A percentile compares a stretch with the other conserved stretches of the same genome.
Conservation (phyloP, 805 yeast genomes). For the Helenozyma rhizophorensis region DNA sequence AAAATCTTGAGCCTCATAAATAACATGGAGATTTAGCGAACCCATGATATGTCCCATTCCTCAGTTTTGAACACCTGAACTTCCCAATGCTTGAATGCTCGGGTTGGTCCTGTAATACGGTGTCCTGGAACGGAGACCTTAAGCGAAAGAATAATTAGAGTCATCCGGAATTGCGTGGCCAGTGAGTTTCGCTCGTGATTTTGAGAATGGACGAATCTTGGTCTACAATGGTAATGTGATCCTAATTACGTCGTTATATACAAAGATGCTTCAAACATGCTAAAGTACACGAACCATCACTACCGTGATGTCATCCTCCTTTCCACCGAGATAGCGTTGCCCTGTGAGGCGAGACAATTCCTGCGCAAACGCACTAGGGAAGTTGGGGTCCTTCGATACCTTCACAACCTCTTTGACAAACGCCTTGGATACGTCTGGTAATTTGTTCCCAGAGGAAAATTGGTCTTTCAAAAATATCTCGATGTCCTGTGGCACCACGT, state of each 20-base stretch:
- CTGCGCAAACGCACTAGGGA: constrained; percentile 83
- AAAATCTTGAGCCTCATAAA: constrained; percentile 54
- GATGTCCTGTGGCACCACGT: constrained; percentile 68
- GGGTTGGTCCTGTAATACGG: no score
- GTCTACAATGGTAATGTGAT: no score
- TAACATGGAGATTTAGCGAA: constrained; percentile 25
- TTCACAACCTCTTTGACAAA: constrained; percentile 66
- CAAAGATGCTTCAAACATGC: no score
- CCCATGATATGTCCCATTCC: no score
- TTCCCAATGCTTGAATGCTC: no score
- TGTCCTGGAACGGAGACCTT: no score
- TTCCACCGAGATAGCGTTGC: constrained; percentile 79
- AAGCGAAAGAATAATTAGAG: no score
- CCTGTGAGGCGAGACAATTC: constrained; percentile 63
- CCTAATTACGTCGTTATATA: no score
- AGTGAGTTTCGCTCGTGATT: no score
- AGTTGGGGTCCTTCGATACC: constrained; percentile 67
- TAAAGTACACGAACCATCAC: constrained; percentile 59
- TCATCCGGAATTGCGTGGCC: no score
- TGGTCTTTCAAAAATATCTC: constrained; percentile 61
- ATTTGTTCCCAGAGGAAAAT: constrained; percentile 25
- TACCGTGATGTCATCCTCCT: constrained; percentile 90
- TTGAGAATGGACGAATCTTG: no score
- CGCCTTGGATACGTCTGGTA: constrained; percentile 44
- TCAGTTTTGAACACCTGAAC: no score